Evolutionary conservation across 371 early-diverging fungal genomes (phyloP).

Genomic region (Mucor lusitanicus): DNA sequence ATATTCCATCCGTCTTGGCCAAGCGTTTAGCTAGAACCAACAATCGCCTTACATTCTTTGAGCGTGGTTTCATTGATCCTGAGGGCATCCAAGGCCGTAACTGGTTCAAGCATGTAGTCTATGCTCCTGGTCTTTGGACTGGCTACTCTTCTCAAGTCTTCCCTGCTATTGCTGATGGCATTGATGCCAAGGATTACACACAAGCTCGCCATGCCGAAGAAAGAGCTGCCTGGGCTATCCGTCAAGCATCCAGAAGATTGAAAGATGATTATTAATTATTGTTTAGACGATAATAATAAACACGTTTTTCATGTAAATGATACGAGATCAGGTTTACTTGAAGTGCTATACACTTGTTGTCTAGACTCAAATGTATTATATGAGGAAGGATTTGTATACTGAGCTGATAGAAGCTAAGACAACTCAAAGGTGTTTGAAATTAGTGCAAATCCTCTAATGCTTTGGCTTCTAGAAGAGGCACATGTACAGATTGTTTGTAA

Average conservation of each 20-base stretch:
- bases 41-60: conserved; percentile 46
- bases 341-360: too few relatives aligned
- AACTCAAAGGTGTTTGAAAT: too few relatives aligned
- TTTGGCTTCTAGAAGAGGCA: too few relatives aligned
- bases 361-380: too few relatives aligned
- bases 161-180: conserved; percentile 54
- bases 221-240: conserved; percentile 26
- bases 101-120: conserved; percentile 67
- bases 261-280: too few relatives aligned
- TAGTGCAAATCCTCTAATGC: too few relatives aligned
- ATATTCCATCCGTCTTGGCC: conserved; percentile 7
- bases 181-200: conserved; percentile 32
- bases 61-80: conserved; percentile 56
- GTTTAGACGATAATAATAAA: too few relatives aligned
- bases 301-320: too few relatives aligned
- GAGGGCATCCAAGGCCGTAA: conserved; percentile 57
- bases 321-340: too few relatives aligned
- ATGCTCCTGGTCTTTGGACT: conserved; percentile 58
- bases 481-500: too few relatives aligned
- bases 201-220: conserved; percentile 28
- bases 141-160: conserved; percentile 57
- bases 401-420: too few relatives aligned
- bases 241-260: neutral
- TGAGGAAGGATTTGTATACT: too few relatives aligned
- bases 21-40: conserved; percentile 38